Conservation (phyloP, 192 early-diverging fungal species). For the Coemansia sp. region DNA sequence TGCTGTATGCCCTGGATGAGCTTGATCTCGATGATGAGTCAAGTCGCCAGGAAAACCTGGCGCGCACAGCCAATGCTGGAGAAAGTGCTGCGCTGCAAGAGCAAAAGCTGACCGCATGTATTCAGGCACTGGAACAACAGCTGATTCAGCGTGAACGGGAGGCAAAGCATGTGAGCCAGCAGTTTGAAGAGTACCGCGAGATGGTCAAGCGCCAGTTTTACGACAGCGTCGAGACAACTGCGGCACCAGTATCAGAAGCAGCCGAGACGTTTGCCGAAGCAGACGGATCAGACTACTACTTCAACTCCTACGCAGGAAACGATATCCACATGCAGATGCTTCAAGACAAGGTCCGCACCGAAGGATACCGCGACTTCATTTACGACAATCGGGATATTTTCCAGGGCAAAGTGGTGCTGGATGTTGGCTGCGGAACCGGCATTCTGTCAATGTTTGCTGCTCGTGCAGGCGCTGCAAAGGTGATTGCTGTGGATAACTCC, state of each 20-base stretch:
- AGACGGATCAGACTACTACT: constrained; percentile 54
- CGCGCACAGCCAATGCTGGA: constrained; percentile 3
- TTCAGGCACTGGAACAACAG: constrained; percentile 58
- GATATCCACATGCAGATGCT: constrained; percentile 91
- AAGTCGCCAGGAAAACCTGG: constrained; percentile 7
- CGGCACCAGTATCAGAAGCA: neutral
- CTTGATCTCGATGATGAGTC: constrained; percentile 59
- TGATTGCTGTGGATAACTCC: constrained; percentile 77
- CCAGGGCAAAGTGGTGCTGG: constrained; percentile 82
- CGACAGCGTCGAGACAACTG: constrained; percentile 34
- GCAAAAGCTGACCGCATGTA: constrained; percentile 54
- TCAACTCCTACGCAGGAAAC: constrained; percentile 49
- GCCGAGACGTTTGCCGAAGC: constrained; percentile 9
- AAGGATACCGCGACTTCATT: constrained; percentile 93
- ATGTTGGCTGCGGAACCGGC: constrained; percentile 93
- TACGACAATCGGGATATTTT: constrained; percentile 79
- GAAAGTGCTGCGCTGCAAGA: constrained; percentile 43
- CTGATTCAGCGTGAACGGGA: constrained; percentile 56
- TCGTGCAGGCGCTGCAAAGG: constrained; percentile 88
- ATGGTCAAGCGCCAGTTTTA: constrained; percentile 72
- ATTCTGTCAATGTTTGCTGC: constrained; percentile 96
- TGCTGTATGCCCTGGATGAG: constrained; percentile 73
- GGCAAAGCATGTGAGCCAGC: constrained; percentile 50
- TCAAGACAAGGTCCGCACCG: constrained; percentile 91
- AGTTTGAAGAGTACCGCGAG: constrained; percentile 67